Base-by-base conservation (phyloP, 176 grass and related monocot species). In the Zoysia japonica region DNA sequence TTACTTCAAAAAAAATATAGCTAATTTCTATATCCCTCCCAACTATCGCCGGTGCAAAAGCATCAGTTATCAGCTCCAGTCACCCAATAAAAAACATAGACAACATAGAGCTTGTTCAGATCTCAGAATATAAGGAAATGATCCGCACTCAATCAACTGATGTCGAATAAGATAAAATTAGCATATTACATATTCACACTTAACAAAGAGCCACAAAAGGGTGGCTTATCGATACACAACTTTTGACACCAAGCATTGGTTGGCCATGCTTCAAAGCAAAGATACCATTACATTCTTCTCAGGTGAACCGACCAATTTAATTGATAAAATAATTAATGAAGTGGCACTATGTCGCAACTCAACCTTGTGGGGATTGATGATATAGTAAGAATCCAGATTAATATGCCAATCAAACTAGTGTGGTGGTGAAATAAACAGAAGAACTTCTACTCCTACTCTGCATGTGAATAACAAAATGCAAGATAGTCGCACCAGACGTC, bases 81-180 rank as follows among this genome's bases (percentile, higher is more conserved):
- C 20, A 47, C 11, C 2, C 46, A 66, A 78, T 20, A 28, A 20
- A 15, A 79, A 48, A 66, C 28, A 28, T n/a, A n/a, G 6, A 19
- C 54, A 77, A 64, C 41, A 65, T 41, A 44, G 53, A 67, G n/a
- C 17, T 78, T 82, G 79, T 2, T 28, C 28, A 28, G 28, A 28
- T 28, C 28, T 11, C 49, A 60, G n/a, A 14, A 66, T 65, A 87
- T 19, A 46, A 82, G 63, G 67, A 59, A 66, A 72, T 44, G 36
- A 38, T 3, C 1, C 39, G 11, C 28, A 35, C 61, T 16, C 37
- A 68, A 74, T 37, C 76, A 83, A n/a, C 11, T 79, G 41, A 54
- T 53, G 15, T 35, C 3, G 16, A 43, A 77, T 11, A 78, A 44
- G 55, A 76, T 38, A 75, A 83, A 70, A 38, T 50, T 11, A 3